phyloP scores from a whole-genome alignment of 768 basidiomycete genomes.

The Boletus rubropictus region DNA sequence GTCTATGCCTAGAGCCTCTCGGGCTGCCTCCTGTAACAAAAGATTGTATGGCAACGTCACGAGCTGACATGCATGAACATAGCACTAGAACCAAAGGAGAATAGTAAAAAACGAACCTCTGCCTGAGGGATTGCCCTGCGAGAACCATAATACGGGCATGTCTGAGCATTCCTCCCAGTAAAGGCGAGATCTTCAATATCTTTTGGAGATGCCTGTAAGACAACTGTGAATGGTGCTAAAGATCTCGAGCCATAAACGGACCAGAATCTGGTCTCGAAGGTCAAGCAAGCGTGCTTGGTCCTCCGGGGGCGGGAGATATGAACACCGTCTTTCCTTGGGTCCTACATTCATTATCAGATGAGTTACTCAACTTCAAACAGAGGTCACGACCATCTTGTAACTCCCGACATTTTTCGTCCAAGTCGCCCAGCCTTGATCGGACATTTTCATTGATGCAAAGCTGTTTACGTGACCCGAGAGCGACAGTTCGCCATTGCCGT shows the following conservation, averaged over 20 bases:
- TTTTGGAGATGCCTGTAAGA: conserved; percentile 69
- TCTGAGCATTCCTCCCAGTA: conserved; percentile 59
- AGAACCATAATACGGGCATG: conserved; percentile 93
- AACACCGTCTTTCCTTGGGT: conserved; percentile 65
- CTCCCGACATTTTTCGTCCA: conserved; percentile 87
- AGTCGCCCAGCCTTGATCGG: conserved; percentile 52
- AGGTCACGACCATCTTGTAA: conserved; percentile 53
- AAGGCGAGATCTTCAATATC: conserved; percentile 91
- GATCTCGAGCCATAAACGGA: conserved; percentile 20
- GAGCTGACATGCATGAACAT: conserved; percentile 42
- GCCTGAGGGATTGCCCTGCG: conserved; percentile 84
- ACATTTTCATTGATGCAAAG: conserved; percentile 88
- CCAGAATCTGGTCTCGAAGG: conserved; percentile 83
- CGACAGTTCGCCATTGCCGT: conserved; percentile 54
- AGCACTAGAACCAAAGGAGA: not conserved
- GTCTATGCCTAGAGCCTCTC: conserved; percentile 85
- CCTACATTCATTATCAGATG: conserved; percentile 33
- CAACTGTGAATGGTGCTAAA: not conserved
- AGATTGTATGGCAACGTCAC: conserved; percentile 95
- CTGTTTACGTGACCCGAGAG: conserved; percentile 85
- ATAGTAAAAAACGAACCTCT: conserved; percentile 47
- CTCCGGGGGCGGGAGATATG: conserved; percentile 62
- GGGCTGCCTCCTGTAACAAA: conserved; percentile 71
- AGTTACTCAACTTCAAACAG: not conserved
- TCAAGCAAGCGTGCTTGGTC: conserved; percentile 72